A percentile compares a stretch with the other conserved stretches of the same genome.
These are phyloP conservation scores for Purpureocillium takamizusanense DNA, from an alignment of 2,329 filamentous ascomycete species.

Conservation along the genomic window DNA sequence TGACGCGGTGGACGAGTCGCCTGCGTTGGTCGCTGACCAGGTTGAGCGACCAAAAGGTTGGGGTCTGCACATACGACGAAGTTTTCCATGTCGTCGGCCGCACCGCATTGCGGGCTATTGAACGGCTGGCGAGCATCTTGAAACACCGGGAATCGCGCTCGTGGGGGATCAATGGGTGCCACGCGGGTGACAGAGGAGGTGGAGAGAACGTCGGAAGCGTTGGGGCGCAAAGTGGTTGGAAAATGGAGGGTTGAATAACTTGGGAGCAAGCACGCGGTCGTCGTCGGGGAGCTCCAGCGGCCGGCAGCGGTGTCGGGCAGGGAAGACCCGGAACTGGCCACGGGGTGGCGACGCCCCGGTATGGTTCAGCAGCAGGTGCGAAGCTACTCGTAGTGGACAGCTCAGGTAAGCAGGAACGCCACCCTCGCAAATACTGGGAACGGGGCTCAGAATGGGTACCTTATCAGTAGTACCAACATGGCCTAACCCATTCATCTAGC, in stretches of 20 bases:
- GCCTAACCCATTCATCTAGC: too few species aligned
- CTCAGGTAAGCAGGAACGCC: too few species aligned
- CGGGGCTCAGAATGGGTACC: too few species aligned
- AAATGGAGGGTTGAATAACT: background rate
- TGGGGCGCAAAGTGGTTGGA: too few species aligned
- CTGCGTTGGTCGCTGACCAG: background rate
- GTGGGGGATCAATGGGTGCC: constrained; percentile 16
- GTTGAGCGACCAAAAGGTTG: background rate
- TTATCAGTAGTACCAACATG: too few species aligned
- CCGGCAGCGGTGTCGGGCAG: background rate
- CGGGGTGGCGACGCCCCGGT: too few species aligned
- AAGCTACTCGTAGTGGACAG: too few species aligned
- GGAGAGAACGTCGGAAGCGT: background rate
- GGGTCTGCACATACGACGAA: constrained; percentile 38
- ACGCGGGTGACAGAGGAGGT: constrained; percentile 7
- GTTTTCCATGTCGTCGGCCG: constrained; percentile 45
- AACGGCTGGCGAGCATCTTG: constrained; percentile 52
- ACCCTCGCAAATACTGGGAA: too few species aligned
- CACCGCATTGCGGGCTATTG: constrained; percentile 49
- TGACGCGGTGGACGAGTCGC: background rate
- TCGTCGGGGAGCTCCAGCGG: constrained; percentile 8
- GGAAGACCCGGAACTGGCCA: constrained; percentile 1
- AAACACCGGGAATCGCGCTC: constrained; percentile 12
- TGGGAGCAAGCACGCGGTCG: background rate
- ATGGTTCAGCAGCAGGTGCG: too few species aligned